phyloP scores from a whole-genome alignment of 768 basidiomycete genomes.

The Lentinula lateritia region DNA sequence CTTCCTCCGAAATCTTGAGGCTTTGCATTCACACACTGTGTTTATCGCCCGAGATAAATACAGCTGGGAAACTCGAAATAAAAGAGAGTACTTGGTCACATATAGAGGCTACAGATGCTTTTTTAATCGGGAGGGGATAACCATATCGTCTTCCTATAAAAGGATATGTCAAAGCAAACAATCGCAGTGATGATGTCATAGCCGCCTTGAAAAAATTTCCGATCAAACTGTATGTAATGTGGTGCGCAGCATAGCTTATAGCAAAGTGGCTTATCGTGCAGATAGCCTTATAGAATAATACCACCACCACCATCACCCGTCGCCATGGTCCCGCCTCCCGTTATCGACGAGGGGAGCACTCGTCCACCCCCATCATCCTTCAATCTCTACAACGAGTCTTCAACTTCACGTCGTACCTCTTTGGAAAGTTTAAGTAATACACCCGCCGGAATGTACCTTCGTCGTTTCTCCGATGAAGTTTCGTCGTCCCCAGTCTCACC shows the following conservation, averaged over 20 bases:
- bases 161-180: background rate
- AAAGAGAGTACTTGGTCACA: too few relatives aligned
- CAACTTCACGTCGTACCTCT: background rate
- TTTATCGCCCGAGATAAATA: too few relatives aligned
- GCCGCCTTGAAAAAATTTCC: background rate
- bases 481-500: background rate
- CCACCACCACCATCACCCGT: background rate
- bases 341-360: background rate
- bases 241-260: background rate
- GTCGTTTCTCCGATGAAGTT: background rate
- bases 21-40: too few relatives aligned
- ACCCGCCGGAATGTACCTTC: background rate
- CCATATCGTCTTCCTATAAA: too few relatives aligned
- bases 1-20: too few relatives aligned
- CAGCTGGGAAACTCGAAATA: too few relatives aligned
- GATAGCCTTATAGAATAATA: background rate
- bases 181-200: background rate
- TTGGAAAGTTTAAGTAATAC: background rate
- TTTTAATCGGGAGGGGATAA: too few relatives aligned
- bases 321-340: background rate
- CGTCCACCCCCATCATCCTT: conserved; percentile 36
- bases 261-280: background rate
- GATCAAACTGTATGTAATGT: background rate
- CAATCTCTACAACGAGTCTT: conserved; percentile 34
- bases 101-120: too few relatives aligned